Evolutionary conservation across 192 early-diverging fungal genomes (phyloP), one percentile per base, ranked within the genome.

Genomic region (Coemansia sp.): DNA sequence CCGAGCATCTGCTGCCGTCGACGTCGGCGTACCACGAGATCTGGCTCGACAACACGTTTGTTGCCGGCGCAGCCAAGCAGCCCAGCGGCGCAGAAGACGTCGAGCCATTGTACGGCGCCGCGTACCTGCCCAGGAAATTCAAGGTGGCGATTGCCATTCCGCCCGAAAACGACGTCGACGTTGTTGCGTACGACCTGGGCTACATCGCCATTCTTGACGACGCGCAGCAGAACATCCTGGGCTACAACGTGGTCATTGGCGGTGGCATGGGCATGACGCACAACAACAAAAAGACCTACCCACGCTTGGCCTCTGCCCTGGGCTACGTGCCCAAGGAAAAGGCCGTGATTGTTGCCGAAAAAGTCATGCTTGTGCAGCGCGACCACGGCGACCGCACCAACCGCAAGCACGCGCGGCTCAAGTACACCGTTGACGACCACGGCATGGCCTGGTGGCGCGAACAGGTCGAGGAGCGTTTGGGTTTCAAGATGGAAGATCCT

Each of bases 181-280:
- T 98, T 25, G 92, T 92, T 77, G 94, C 96, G 51, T 91, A 98
- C 73, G 96, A 98, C 77, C 86, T 98, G 56, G 96, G 96, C 59
- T 95, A 84, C 75, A 94, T 96, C 65, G 94, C 94, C 52, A 91
- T 98, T 71, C 83, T 91, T 38, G 91, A 95, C 65, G 83, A 84
- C 11, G 62, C 52, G 66, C 76, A 90, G 73, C 85, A 86, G 61
- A 64, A 75, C 56, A 84, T 98, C 55, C 76, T 93, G 55, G 96
- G 96, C 60, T 98, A 91, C 86, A 98, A 96, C 75, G 90, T 96
- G 36, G 89, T 90, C 45, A 90, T 98, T 56, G 96, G 96, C 67
- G 96, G 96, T 70, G 96, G 96, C 54, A 96, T 98, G 96, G 96
- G 96, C 75, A 93, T 93, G 90, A 96, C 96, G 30, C 96, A 98